Evolutionary conservation across 345 rosid genomes (phyloP), one percentile per base, ranked within the genome.

Genomic region (Aethionema arabicum): DNA sequence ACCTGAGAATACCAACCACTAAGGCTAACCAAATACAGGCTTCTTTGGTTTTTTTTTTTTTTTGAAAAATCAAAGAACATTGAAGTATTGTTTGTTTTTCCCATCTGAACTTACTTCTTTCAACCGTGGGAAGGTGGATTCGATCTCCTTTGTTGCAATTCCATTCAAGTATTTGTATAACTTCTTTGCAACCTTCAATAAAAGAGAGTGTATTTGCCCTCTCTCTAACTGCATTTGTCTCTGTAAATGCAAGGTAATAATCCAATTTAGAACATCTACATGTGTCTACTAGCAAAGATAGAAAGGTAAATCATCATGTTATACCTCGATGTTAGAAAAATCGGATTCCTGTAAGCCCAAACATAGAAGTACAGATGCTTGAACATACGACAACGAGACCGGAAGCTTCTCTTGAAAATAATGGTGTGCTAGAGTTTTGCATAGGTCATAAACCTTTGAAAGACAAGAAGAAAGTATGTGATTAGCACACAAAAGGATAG

Each of bases 371-470:
- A 93, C 82, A 56, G 96, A 83, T 38, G 97, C 92, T 74, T 90
- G 90, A 65, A 80, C 87, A 65, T 87, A 76, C 6, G 96, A 79
- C 31, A 90, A 60, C 2, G 96, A 68, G 66, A 90, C 77, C 0
- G 95, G 96, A 70, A 93, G 78, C 87, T 77, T 85, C 87, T 76
- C 92, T 70, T 69, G 84, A 54, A 90, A 93, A 78, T 87, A 93
- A 7, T 74, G 70, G 53, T 74, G 83, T 15, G 97, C 93, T 51
- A 93, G 87, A 61, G 66, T 69, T 9, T 91, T 85, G 72, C 83
- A 79, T 49, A 82, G 61, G 73, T 85, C 87, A 55, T 77, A 47
- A 50, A 86, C 82, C 97, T 95, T 83, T 41, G 44, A 73, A 58
- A 68, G 7, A 58, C 6, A 27, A 45, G 55, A 45, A 32, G 27